These are phyloP conservation scores for Collybiopsis confluens DNA, from an alignment of 768 basidiomycete species.

Conservation along the genomic window DNA sequence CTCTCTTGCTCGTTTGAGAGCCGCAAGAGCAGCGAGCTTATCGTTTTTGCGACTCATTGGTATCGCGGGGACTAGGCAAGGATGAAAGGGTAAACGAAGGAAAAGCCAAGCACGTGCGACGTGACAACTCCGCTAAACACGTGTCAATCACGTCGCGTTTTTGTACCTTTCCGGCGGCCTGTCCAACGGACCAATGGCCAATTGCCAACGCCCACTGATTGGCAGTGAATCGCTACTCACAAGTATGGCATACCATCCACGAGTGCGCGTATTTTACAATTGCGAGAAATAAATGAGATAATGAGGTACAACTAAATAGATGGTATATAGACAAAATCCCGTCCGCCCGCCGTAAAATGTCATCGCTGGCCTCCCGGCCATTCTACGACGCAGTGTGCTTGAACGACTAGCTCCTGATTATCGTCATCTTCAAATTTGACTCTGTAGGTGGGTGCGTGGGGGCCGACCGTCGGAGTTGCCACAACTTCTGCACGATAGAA, in stretches of 20 bases:
- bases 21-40: conserved; percentile 49
- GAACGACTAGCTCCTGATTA: conserved; percentile 72
- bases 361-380: conserved; percentile 46
- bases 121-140: no score
- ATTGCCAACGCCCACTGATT: no score
- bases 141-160: conserved; percentile 14
- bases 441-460: conserved; percentile 56
- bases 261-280: background rate
- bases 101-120: no score
- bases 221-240: no score
- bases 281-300: background rate
- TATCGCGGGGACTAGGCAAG: background rate
- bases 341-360: background rate
- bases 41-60: conserved; percentile 19
- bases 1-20: conserved; percentile 55
- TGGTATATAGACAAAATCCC: background rate
- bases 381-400: conserved; percentile 80
- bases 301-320: background rate
- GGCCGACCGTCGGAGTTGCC: conserved; percentile 45
- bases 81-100: no score
- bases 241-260: no score
- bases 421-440: conserved; percentile 89
- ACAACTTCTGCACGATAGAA: conserved; percentile 87
- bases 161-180: conserved; percentile 30
- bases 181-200: conserved; percentile 43